Percentiles rank a stretch among this genome's conserved stretches.
Evolutionary conservation across 306 rosid species (phyloP).

Genomic region (Rosa multiflora): DNA sequence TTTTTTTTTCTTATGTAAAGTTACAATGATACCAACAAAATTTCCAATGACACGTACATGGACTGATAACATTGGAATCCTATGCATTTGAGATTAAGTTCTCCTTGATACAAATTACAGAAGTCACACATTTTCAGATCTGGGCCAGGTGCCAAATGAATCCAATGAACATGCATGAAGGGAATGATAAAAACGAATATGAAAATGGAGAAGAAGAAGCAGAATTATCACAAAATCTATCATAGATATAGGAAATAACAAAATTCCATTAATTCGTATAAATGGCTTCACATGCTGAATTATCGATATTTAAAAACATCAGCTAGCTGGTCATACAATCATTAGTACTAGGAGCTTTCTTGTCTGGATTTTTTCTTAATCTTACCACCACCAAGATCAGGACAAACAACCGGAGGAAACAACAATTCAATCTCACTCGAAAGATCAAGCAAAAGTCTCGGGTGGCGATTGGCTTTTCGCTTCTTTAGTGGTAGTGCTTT

Average conservation of each 20-base stretch:
- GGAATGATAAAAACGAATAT: background rate
- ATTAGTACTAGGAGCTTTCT: background rate
- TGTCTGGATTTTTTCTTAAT: conserved; percentile 46
- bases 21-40: background rate
- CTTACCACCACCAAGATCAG: conserved; percentile 42
- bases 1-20: background rate
- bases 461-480: conserved; percentile 29
- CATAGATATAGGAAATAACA: background rate
- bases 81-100: background rate
- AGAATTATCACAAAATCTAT: background rate
- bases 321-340: background rate
- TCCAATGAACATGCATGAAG: conserved; percentile 3
- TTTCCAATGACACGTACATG: background rate
- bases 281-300: conserved; percentile 9
- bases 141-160: conserved; percentile 11
- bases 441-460: conserved; percentile 33
- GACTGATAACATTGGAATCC: background rate
- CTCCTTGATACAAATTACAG: conserved; percentile 4
- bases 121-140: conserved; percentile 19
- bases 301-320: background rate
- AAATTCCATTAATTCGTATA: background rate
- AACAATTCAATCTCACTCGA: conserved; percentile 44
- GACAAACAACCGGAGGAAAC: conserved; percentile 40
- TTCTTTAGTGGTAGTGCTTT: conserved; percentile 41
- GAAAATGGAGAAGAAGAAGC: conserved; percentile 5